Evolutionary conservation across 805 yeast genomes (phyloP), one percentile per base, ranked within the genome.

Genomic region (Candida boidinii): DNA sequence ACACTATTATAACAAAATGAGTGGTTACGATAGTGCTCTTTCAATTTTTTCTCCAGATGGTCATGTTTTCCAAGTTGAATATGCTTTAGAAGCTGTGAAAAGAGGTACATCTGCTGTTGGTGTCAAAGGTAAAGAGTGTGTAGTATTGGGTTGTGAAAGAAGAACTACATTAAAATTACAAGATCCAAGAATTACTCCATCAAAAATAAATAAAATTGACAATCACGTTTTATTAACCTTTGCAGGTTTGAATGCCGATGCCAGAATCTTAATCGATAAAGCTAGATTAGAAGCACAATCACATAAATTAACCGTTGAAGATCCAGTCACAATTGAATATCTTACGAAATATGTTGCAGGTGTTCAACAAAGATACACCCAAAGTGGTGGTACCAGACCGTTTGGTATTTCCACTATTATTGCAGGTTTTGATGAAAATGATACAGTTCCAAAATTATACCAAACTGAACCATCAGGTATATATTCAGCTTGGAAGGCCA

Each of bases 51-150:
- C 92, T 60, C 98, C 98, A 45, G 98, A 90, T 64, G 98, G 98
- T 39, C 96, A 90, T 58, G 95, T 90, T 55, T 90, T 90, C 69
- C 98, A 92, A 70, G 98, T 92, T 26, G 97, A 92, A 60, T 92
- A 92, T 51, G 98, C 98, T 17, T 70, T 82, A 25, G 98, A 92
- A 57, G 98, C 98, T 1, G 98, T 92, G 28, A 92, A 90, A 55
- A 76, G 97, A 62, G 98, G 98, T 39, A 92, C 98, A 3, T 86
- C 96, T 56, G 96, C 97, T 2, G 95, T 92, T 29, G 98, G 96
- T 26, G 90, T 92, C 38, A 90, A 88, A 56, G 97, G 97, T 34
- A 70, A 72, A 41, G 79, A 78, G 39, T 75, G 79, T 38, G 97
- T 92, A 9, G 96, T 92, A 9, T 70, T 92, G 29, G 98, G 96